Evolutionary conservation across 1,139 yeast genomes (phyloP), one percentile per base, ranked within the genome.

Genomic region (Taphrina deformans): DNA sequence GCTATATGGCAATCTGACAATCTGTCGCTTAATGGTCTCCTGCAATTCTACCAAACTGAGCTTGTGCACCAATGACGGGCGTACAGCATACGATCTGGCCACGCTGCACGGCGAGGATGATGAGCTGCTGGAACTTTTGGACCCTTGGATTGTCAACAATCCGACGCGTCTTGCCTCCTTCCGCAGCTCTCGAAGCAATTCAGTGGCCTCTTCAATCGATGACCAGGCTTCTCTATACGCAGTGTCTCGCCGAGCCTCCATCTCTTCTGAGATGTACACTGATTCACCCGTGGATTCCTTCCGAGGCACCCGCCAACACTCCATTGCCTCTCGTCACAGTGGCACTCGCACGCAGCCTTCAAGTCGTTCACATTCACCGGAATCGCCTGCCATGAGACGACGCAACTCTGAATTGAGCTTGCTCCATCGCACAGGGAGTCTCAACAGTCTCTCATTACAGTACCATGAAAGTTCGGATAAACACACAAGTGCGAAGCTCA

Each of bases 1-100:
- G 24, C 76, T 91, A 71, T 79, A 82, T 69, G 97, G 97, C 16
- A 78, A 88, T 56, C 83, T 82, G 55, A 79, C 86, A 67, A 85
- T 86, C 67, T 77, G 80, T 61, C 75, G 85, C 61, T 79, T 87
- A 69, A 75, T 86, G 52, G 83, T 81, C 51, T 85, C 88, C 74
- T 12, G 6, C 14, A 85, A 82, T 70, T 89, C 95, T 6, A 41
- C 62, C 24, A 46, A 56, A 16, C 27, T 31, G 40, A n/a, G 33
- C n/a, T 33, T 56, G 7, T 45, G 53, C 21, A 56, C 62, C n/a
- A 45, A 51, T 33, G 62, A 56, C 21, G 62, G 62, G 12, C n/a
- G 51, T 26, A 46, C 53, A 21, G 53, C 62, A 1, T 56, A 56
- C 53, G 62, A 56, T 21, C n/a, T 56, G 33, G 62, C 62, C 26